Conservation (phyloP, 2,329 filamentous ascomycete species). For the Trichoderma sp. region DNA sequence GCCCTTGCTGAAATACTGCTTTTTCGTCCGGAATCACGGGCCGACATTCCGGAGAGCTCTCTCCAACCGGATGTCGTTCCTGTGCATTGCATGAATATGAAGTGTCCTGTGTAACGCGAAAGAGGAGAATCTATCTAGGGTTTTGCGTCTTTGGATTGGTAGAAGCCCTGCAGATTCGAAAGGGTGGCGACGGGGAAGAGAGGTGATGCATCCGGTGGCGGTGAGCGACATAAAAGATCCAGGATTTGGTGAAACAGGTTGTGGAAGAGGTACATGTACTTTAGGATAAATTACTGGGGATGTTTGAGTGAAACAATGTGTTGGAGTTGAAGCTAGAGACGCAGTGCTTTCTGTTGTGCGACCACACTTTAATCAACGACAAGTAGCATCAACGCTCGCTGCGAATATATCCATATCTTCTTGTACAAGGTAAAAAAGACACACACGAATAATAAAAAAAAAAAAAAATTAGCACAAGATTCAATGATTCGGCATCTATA, state of each 20-base stretch:
- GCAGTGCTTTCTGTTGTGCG: too few relatives aligned
- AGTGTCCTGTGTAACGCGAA: not conserved
- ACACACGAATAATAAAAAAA: too few relatives aligned
- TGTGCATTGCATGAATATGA: constrained; percentile 25
- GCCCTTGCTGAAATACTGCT: not conserved
- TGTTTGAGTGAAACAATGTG: too few relatives aligned
- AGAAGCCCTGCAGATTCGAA: constrained; percentile 9
- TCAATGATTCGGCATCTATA: too few relatives aligned
- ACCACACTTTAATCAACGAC: not conserved
- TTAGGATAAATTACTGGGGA: too few relatives aligned
- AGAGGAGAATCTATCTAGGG: not conserved
- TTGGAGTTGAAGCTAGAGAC: too few relatives aligned
- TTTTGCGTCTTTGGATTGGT: constrained; percentile 2
- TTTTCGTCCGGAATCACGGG: constrained; percentile 5
- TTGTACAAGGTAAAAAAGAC: too few relatives aligned
- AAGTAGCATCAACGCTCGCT: not conserved
- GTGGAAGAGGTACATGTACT: not conserved
- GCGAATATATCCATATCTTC: too few relatives aligned
- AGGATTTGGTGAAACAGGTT: not conserved
- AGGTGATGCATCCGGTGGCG: constrained; percentile 7
- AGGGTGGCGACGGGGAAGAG: constrained; percentile 6
- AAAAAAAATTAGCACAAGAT: too few relatives aligned
- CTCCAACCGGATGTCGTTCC: constrained; percentile 25
- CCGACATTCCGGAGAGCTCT: constrained; percentile 19
- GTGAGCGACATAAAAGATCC: not conserved